Base-by-base conservation (phyloP, 306 rosid genomes). In the Datisca glomerata region DNA sequence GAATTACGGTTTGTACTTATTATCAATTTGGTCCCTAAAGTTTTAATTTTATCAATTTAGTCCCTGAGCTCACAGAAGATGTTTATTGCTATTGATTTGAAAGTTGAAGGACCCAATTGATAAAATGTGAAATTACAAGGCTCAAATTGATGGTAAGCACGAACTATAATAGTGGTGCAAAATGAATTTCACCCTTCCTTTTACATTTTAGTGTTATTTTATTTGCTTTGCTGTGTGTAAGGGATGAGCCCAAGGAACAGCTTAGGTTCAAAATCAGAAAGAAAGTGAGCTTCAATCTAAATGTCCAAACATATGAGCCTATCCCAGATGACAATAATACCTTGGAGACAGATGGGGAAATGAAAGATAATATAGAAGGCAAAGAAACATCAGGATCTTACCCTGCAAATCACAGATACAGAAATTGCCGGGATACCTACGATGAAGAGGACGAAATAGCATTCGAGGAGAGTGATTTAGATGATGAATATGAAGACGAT, bases 261-360 rank as follows among this genome's bases (percentile, higher is more conserved):
- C 57, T 56, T 20, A 37, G 65, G 47, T 49, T 53, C 18, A 79
- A 74, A 59, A 47, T 44, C 74, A 71, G 68, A 51, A 89, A 89
- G 79, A 89, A 89, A 66, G 98, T 89, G 25, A 75, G 78, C 53
- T 89, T 89, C 59, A 80, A 89, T 78, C 67, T 75, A 60, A 75
- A 84, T 58, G 76, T 89, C 45, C 72, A 89, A 68, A 67, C 75
- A 21, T 80, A 65, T 53, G 98, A 89, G 67, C 84, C 81, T 42
- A 38, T 80, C 54, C 70, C 78, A 11, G 66, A 59, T 18, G 65
- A 64, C 48, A 73, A 66, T 41, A 60, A 65, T 24, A 45, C 57
- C 27, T 52, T 78, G 57, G 70, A 67, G 50, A 59, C 46, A 8
- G 61, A 67, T 12, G 73, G 75, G 45, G 85, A 60, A 24, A 73